phyloP scores from a whole-genome alignment of 345 rosid genomes.

The Toxicodendron radicans region DNA sequence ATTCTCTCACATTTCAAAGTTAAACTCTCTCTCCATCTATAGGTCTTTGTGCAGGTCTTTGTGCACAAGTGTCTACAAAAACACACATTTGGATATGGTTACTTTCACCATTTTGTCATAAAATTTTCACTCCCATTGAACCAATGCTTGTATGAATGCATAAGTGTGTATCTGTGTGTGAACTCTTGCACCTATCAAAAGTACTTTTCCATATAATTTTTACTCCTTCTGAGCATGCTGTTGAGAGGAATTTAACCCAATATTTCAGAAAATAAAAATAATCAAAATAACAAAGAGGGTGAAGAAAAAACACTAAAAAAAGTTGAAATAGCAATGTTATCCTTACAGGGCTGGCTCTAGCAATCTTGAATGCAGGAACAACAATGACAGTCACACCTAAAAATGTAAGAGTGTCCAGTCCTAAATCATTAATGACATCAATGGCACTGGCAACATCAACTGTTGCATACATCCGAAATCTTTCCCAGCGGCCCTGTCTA shows the following conservation, averaged over 20 bases:
- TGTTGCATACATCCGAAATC: slow-evolving; percentile 43
- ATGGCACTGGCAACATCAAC: slow-evolving; percentile 75
- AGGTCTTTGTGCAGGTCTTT: too few species aligned
- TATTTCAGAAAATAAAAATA: not conserved
- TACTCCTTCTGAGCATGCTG: too few species aligned
- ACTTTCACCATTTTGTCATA: too few species aligned
- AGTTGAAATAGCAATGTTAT: slow-evolving; percentile 7
- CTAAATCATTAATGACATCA: slow-evolving; percentile 95
- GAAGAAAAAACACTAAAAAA: not conserved
- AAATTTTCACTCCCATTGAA: too few species aligned
- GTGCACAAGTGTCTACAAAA: too few species aligned
- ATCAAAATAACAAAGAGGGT: not conserved
- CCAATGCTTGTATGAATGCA: too few species aligned
- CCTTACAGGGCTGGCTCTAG: slow-evolving; percentile 92
- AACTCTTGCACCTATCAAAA: too few species aligned
- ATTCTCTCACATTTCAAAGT: too few species aligned
- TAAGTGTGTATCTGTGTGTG: too few species aligned
- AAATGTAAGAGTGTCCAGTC: slow-evolving; percentile 91
- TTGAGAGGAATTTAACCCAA: not conserved
- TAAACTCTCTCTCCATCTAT: too few species aligned
- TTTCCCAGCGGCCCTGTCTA: slow-evolving; percentile 33
- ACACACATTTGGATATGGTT: too few species aligned
- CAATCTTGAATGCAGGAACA: slow-evolving; percentile 81
- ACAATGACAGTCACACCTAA: slow-evolving; percentile 86
- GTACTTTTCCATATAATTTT: too few species aligned